Percentiles rank a stretch among this genome's conserved stretches.
Conservation (phyloP, 768 basidiomycete species). For the Pulveroboletus sp. region DNA sequence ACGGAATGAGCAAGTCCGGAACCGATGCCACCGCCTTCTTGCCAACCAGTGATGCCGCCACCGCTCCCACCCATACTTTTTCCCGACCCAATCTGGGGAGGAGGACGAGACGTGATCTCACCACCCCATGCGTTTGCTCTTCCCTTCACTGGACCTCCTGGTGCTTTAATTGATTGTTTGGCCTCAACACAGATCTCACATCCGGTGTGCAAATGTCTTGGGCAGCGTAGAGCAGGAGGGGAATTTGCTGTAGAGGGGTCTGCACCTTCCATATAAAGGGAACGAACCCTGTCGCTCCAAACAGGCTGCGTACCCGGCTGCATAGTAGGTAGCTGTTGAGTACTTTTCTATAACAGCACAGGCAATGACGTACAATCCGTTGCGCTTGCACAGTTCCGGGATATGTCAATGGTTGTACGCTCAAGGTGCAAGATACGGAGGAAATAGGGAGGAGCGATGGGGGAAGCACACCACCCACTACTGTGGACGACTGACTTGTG, state of each 20-base stretch:
- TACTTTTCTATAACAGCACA: background rate
- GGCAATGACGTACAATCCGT: constrained; percentile 11
- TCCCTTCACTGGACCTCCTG: constrained; percentile 23
- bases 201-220: constrained; percentile 67
- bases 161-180: constrained; percentile 33
- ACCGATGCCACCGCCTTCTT: constrained; percentile 72
- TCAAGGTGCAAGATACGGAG: constrained; percentile 24
- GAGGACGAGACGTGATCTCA: constrained; percentile 20
- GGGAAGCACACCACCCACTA: constrained; percentile 20
- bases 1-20: constrained; percentile 61
- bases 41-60: constrained; percentile 68
- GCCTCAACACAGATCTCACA: constrained; percentile 80
- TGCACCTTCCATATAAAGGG: constrained; percentile 58
- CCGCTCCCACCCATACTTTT: constrained; percentile 30
- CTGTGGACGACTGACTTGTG: constrained; percentile 17
- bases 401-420: constrained; percentile 4
- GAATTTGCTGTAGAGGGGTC: constrained; percentile 62
- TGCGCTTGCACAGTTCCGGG: constrained; percentile 7
- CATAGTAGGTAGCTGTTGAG: background rate
- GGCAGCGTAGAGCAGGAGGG: constrained; percentile 63
- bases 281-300: constrained; percentile 41
- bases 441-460: constrained; percentile 30
- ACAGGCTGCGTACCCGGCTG: constrained; percentile 19
- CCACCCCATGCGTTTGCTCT: constrained; percentile 27
- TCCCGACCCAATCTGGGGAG: constrained; percentile 16